Evolutionary conservation across 768 basidiomycete genomes (phyloP).

Genomic region (Leucosporidium creatinivorum): DNA sequence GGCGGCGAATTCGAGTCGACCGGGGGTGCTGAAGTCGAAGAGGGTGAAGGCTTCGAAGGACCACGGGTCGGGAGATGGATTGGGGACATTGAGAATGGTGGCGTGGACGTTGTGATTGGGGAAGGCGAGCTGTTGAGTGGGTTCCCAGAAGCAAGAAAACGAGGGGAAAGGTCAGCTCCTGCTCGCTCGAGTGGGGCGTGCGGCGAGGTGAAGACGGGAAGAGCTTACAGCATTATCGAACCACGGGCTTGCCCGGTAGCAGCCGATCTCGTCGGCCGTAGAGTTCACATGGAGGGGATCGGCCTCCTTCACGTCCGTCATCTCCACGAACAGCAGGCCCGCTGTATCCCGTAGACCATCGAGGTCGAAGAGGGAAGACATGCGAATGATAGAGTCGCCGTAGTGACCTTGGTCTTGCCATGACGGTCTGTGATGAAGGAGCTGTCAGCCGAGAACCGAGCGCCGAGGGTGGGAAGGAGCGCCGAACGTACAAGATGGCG

Average conservation of each 20-base stretch:
- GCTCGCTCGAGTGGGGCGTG: too few relatives aligned
- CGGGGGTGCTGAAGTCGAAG: slow-evolving; percentile 3
- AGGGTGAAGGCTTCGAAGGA: slow-evolving; percentile 8
- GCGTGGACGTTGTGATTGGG: neutral
- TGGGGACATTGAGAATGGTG: neutral
- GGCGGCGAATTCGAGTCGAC: neutral
- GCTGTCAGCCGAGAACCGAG: too few relatives aligned
- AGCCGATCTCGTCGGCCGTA: slow-evolving; percentile 9
- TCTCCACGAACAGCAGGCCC: slow-evolving; percentile 11
- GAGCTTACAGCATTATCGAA: neutral
- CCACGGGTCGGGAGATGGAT: neutral
- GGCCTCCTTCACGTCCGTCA: slow-evolving; percentile 6
- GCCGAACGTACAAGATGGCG: neutral
- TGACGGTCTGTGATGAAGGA: neutral
- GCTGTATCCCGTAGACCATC: slow-evolving; percentile 7
- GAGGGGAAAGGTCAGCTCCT: too few relatives aligned
- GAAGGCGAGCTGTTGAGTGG: neutral
- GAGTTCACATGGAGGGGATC: neutral
- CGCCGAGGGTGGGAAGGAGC: too few relatives aligned
- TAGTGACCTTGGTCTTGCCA: slow-evolving; percentile 20
- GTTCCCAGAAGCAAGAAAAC: too few relatives aligned
- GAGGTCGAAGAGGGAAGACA: slow-evolving; percentile 10
- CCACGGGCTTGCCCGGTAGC: neutral
- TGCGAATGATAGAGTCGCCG: neutral
- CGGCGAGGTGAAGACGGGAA: neutral